These are phyloP conservation scores for Entomophthora muscae DNA, from an alignment of 371 early-diverging fungal genomes.

Conservation along the genomic window DNA sequence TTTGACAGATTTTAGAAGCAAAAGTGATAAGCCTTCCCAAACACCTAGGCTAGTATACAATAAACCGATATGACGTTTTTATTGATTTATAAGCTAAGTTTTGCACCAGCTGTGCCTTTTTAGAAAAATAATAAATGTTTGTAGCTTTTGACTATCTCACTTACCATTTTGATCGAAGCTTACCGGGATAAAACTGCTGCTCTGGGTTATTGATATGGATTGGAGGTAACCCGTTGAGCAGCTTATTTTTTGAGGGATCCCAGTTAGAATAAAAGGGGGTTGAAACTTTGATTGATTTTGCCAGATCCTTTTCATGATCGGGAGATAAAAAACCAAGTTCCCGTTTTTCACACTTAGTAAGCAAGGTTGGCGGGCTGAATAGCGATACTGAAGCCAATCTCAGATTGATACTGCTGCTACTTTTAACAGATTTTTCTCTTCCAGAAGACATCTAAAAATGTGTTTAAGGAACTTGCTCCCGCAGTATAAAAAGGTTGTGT, in stretches of 20 bases:
- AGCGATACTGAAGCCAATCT: not conserved
- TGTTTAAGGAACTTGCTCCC: too few species aligned
- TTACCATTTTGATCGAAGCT: not conserved
- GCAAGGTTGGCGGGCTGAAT: not conserved
- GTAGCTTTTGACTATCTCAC: too few species aligned
- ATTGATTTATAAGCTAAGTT: too few species aligned
- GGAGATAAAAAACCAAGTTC: not conserved
- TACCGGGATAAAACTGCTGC: not conserved
- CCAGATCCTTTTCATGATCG: not conserved
- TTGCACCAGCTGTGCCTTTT: too few species aligned
- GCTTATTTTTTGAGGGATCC: not conserved
- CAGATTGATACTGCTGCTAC: not conserved
- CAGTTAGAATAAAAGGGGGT: not conserved
- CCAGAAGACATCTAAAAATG: not conserved
- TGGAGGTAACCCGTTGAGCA: not conserved
- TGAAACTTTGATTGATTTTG: not conserved
- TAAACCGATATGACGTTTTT: too few species aligned
- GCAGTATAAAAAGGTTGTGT: too few species aligned
- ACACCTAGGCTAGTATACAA: too few species aligned
- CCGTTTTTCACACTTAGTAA: not conserved
- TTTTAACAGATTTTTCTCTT: not conserved
- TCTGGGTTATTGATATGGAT: not conserved
- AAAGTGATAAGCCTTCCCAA: too few species aligned
- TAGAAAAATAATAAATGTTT: too few species aligned
- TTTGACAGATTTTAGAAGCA: too few species aligned